Conservation (phyloP, 2,329 filamentous ascomycete species). For the Curvularia sp. region DNA sequence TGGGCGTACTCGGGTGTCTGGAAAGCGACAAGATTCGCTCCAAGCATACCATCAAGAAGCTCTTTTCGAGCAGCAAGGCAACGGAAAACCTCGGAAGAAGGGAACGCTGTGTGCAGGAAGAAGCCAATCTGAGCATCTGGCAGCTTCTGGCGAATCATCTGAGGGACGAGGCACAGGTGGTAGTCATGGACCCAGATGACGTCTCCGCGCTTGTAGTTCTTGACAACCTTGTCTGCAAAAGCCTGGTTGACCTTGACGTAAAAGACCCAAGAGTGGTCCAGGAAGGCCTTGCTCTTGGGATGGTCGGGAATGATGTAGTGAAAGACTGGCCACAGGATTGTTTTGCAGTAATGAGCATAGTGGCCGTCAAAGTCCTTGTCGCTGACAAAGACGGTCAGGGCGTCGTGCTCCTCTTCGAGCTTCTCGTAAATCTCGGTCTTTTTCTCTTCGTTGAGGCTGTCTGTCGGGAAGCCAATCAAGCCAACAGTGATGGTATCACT, state of each 20-base stretch:
- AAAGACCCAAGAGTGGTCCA: constrained; percentile 95
- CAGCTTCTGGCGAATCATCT: constrained; percentile 86
- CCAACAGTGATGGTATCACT: constrained; percentile 88
- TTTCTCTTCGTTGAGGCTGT: constrained; percentile 76
- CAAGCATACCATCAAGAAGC: constrained; percentile 89
- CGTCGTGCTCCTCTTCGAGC: constrained; percentile 80
- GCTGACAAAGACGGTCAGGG: constrained; percentile 81
- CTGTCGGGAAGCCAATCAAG: constrained; percentile 91
- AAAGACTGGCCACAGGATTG: constrained; percentile 96
- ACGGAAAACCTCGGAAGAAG: constrained; percentile 93
- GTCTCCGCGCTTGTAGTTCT: constrained; percentile 92
- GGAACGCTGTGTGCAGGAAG: constrained; percentile 94
- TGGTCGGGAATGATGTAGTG: constrained; percentile 98
- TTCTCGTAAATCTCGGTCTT: constrained; percentile 84
- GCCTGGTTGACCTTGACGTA: constrained; percentile 92
- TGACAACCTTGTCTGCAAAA: constrained; percentile 88
- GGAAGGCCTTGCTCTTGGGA: constrained; percentile 96
- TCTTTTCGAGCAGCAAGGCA: constrained; percentile 87
- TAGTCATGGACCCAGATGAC: constrained; percentile 97
- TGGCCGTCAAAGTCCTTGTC: constrained; percentile 95
- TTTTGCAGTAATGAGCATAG: constrained; percentile 96
- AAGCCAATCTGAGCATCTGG: constrained; percentile 96
- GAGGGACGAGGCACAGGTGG: constrained; percentile 85
- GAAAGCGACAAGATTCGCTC: constrained; percentile 90
- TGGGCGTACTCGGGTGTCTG: constrained; percentile 92